Conservation (phyloP, 2,329 filamentous ascomycete species). For the Coniochaeta sp. region DNA sequence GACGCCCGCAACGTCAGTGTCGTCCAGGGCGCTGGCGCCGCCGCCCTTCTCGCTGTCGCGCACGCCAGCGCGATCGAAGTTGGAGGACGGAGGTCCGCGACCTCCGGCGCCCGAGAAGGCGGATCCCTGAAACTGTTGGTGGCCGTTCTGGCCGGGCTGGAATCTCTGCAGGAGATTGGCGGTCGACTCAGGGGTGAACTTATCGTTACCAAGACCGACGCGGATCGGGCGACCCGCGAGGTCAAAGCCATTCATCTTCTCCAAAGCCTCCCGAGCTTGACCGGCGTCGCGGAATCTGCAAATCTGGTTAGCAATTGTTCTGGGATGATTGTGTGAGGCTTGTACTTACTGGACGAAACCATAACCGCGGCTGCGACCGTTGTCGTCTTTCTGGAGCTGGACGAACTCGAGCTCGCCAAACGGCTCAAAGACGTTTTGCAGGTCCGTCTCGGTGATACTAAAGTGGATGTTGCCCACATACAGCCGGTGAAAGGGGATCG, state of each 20-base stretch:
- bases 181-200: constrained; percentile 97
- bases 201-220: constrained; percentile 99
- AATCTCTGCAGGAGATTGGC: constrained; percentile 88
- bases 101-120: constrained; percentile 86
- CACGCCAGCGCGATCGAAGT: constrained; percentile 85
- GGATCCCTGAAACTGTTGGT: constrained; percentile 75
- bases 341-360: constrained; percentile 91
- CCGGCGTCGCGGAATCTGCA: constrained; percentile 78
- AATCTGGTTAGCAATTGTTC: constrained; percentile 24
- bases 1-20: constrained; percentile 94
- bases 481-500: constrained; percentile 91
- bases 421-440: constrained; percentile 93
- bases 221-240: constrained; percentile 94
- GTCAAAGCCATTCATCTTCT: constrained; percentile 99
- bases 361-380: constrained; percentile 84
- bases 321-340: neutral
- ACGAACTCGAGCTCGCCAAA: constrained; percentile 98
- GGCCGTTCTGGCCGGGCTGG: constrained; percentile 63
- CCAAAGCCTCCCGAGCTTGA: constrained; percentile 87
- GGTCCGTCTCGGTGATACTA: constrained; percentile 93
- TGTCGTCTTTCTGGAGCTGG: constrained; percentile 93
- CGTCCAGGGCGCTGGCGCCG: constrained; percentile 89
- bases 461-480: constrained; percentile 99
- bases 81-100: constrained; percentile 75
- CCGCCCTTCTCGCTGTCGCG: constrained; percentile 86